These are phyloP conservation scores for Lolium rigidum DNA, from an alignment of 176 grass and related monocot species.

Conservation along the genomic window DNA sequence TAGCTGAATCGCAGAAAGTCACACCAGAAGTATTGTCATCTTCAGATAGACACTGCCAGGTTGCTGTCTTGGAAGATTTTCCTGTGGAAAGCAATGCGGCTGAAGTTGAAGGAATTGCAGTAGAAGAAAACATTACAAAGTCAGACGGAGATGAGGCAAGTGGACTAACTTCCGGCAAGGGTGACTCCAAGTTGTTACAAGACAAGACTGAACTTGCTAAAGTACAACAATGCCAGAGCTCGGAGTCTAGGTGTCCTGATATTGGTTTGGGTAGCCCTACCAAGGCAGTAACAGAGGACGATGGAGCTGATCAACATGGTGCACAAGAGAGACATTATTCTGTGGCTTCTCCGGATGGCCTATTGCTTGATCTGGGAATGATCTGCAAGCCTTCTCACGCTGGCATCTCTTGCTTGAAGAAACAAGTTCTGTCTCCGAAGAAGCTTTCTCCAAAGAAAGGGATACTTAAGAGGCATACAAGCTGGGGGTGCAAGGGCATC, in stretches of 20 bases:
- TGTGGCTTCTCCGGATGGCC: slow-evolving; percentile 48
- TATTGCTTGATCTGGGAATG: slow-evolving; percentile 41
- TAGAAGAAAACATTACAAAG: not conserved
- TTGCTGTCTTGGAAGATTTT: slow-evolving; percentile 18
- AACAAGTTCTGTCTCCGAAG: slow-evolving; percentile 44
- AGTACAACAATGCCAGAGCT: slow-evolving; percentile 36
- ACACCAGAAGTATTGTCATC: not conserved
- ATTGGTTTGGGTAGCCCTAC: slow-evolving; percentile 34
- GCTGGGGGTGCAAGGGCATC: slow-evolving; percentile 65
- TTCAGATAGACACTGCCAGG: slow-evolving; percentile 1
- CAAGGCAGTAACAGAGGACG: not conserved
- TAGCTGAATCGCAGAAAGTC: slow-evolving; percentile 9
- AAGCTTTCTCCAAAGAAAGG: slow-evolving; percentile 64
- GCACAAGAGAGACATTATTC: not conserved
- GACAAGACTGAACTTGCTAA: slow-evolving; percentile 43
- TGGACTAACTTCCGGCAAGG: not conserved
- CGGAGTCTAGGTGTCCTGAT: slow-evolving; percentile 23
- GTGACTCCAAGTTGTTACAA: slow-evolving; percentile 24
- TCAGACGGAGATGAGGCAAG: slow-evolving; percentile 29
- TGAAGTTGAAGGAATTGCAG: not conserved
- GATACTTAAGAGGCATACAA: slow-evolving; percentile 69
- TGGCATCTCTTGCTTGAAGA: slow-evolving; percentile 23
- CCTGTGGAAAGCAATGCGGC: not conserved
- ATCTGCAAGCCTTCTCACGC: slow-evolving; percentile 28
- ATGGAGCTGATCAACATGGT: not conserved